Percentiles rank a stretch among this genome's conserved stretches.
Evolutionary conservation across 306 rosid genomes (phyloP).

Genomic region (Crotalaria pallida): DNA sequence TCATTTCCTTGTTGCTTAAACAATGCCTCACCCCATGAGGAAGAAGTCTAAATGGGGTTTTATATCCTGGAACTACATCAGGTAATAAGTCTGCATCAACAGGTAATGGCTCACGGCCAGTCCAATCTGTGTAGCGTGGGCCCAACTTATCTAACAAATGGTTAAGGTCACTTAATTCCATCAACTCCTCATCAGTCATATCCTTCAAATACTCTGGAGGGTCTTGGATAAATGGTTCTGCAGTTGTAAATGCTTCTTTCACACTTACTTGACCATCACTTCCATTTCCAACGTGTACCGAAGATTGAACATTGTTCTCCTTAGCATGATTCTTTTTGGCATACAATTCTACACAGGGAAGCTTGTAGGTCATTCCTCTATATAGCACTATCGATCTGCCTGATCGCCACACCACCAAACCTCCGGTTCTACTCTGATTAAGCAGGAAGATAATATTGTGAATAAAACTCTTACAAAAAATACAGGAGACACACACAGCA

Average conservation of each 20-base stretch:
- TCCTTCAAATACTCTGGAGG: conserved; percentile 45
- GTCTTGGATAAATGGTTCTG: conserved; percentile 22
- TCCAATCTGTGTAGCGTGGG: conserved; percentile 82
- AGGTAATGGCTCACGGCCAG: conserved; percentile 87
- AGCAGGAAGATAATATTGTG: conserved; percentile 10
- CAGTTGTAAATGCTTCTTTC: conserved; percentile 27
- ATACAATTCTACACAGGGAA: conserved; percentile 60
- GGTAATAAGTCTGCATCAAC: conserved; percentile 91
- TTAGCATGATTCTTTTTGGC: conserved; percentile 23
- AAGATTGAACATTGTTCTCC: conserved; percentile 7
- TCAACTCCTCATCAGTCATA: conserved; percentile 47
- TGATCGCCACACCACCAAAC: conserved; percentile 87
- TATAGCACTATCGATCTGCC: conserved; percentile 80
- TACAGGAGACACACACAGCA: background rate
- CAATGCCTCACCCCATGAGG: conserved; percentile 59
- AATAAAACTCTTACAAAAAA: background rate
- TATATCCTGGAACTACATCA: conserved; percentile 56
- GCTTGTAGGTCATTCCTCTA: conserved; percentile 76
- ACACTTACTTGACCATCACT: conserved; percentile 13
- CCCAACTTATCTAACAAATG: conserved; percentile 78
- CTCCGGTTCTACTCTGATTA: conserved; percentile 74
- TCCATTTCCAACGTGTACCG: conserved; percentile 23
- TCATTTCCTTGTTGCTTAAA: conserved; percentile 61
- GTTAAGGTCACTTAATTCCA: conserved; percentile 59
- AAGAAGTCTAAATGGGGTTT: conserved; percentile 74